Evolutionary conservation across 2,329 filamentous ascomycete genomes (phyloP).

Genomic region (Phaeoacremonium minimum): DNA sequence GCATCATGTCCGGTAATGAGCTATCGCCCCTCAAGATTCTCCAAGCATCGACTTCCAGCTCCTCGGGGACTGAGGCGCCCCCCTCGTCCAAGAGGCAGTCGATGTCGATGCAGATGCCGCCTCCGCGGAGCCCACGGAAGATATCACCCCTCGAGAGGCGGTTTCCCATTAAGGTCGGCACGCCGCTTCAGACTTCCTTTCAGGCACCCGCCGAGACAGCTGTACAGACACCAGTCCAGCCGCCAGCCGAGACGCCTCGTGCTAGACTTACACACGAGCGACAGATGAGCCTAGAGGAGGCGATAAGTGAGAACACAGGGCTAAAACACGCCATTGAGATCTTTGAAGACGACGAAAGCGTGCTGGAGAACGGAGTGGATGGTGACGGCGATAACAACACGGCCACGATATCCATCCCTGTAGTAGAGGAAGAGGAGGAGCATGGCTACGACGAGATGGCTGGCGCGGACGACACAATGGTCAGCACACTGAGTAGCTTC

Average conservation of each 20-base stretch:
- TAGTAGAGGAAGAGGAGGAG: conserved; percentile 21
- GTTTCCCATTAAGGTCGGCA: conserved; percentile 56
- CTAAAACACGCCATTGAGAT: conserved; percentile 58
- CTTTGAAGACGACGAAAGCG: conserved; percentile 49
- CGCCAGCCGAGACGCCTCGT: conserved; percentile 8
- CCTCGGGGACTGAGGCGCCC: no score
- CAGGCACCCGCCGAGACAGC: conserved; percentile 8
- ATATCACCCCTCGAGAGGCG: conserved; percentile 47
- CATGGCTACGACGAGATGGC: conserved; percentile 26
- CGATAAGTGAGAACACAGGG: conserved; percentile 49
- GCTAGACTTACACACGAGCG: conserved; percentile 21
- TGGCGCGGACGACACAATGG: conserved; percentile 64
- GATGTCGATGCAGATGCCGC: conserved; percentile 21
- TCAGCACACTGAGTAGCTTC: conserved; percentile 84
- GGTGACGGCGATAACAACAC: conserved; percentile 19
- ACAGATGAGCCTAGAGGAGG: conserved; percentile 46
- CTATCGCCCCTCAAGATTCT: conserved; percentile 57
- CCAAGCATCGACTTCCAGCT: conserved; percentile 21
- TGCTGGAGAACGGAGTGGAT: conserved; percentile 15
- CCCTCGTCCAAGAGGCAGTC: no score
- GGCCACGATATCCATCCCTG: conserved; percentile 15
- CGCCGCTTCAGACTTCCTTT: conserved; percentile 14
- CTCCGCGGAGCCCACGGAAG: conserved; percentile 41
- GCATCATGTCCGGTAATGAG: conserved; percentile 52
- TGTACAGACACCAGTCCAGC: conserved; percentile 9